Conservation (phyloP, 495 filamentous ascomycete species). For the Evernia prunastri region DNA sequence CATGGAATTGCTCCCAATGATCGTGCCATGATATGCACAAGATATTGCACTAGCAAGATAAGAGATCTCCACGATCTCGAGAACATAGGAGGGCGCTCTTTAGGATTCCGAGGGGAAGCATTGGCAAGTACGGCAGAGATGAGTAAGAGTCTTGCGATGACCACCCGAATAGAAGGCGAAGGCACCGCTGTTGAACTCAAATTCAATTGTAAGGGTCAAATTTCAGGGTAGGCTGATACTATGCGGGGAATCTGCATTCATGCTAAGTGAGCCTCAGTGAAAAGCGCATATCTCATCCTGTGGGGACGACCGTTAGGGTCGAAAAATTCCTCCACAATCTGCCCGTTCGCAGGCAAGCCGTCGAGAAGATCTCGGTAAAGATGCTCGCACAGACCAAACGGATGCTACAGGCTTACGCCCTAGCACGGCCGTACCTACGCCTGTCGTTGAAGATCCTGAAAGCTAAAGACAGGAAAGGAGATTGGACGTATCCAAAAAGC, state of each 20-base stretch:
- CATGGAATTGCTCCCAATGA: constrained; percentile 70
- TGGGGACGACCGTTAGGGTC: constrained; percentile 73
- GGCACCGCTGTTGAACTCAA: constrained; percentile 51
- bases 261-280: constrained; percentile 27
- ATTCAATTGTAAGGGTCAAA: constrained; percentile 46
- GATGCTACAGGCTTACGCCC: constrained; percentile 66
- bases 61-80: constrained; percentile 63
- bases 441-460: constrained; percentile 64
- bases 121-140: constrained; percentile 71
- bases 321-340: constrained; percentile 59
- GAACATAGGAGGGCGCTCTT: constrained; percentile 53
- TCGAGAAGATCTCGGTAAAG: constrained; percentile 55
- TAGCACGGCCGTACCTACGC: constrained; percentile 58
- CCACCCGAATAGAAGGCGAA: constrained; percentile 66
- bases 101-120: constrained; percentile 88
- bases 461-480: constrained; percentile 53
- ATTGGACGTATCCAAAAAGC: constrained; percentile 64
- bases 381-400: constrained; percentile 57
- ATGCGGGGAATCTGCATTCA: not conserved
- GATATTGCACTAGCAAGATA: constrained; percentile 83
- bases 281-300: constrained; percentile 52
- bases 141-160: constrained; percentile 55
- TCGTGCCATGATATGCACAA: constrained; percentile 58
- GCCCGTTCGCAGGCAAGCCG: constrained; percentile 67
- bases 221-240: constrained; percentile 36